Percentiles rank a stretch among this genome's conserved stretches.
Conservation (phyloP, 345 rosid genomes). For the Eucalyptus tenuipes region DNA sequence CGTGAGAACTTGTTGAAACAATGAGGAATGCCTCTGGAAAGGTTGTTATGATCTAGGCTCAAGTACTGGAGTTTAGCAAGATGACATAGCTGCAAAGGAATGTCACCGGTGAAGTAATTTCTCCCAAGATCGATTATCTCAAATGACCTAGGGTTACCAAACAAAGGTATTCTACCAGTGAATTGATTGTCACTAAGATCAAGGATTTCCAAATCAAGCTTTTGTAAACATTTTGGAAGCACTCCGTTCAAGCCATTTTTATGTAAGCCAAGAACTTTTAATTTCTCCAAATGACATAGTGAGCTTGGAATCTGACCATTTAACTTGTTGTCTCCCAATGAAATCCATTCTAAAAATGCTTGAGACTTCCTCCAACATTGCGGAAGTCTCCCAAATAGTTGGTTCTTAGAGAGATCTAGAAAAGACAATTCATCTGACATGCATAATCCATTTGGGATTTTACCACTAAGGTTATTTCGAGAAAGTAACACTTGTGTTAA, state of each 20-base stretch:
- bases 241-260: neutral
- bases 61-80: no score
- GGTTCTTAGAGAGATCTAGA: neutral
- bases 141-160: no score
- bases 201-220: neutral
- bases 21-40: no score
- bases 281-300: neutral
- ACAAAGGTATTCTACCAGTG: neutral
- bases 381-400: neutral
- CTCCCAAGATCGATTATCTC: no score
- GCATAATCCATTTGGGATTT: no score
- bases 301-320: neutral
- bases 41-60: no score
- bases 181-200: neutral
- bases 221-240: neutral
- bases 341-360: neutral
- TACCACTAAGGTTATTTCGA: no score
- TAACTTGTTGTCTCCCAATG: neutral
- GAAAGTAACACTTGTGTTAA: no score
- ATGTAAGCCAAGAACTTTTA: neutral
- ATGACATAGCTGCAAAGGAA: no score
- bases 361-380: neutral
- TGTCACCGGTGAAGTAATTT: no score
- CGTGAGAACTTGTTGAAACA: no score
- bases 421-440: neutral